These are phyloP conservation scores for Larix sibirica DNA, from an alignment of 83 land plant genomes.

Conservation along the genomic window DNA sequence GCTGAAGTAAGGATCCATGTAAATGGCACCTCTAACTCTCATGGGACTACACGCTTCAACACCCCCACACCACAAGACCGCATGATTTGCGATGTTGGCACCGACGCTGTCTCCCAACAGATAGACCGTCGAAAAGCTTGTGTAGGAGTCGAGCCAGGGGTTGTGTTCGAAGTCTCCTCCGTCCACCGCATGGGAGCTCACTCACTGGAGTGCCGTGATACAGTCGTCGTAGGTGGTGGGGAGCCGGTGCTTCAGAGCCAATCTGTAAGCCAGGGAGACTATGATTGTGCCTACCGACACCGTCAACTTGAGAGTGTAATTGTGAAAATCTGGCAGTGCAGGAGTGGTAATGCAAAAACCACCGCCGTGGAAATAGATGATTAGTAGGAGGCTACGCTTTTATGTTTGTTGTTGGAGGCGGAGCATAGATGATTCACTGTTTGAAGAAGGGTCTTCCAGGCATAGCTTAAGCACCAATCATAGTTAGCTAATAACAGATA, in stretches of 20 bases:
- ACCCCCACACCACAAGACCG: neutral
- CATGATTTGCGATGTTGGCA: constrained; percentile 30
- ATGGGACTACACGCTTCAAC: too few relatives aligned
- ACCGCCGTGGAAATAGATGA: constrained; percentile 35
- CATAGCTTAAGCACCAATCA: too few relatives aligned
- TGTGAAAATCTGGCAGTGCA: neutral
- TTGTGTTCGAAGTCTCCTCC: neutral
- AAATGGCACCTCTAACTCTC: too few relatives aligned
- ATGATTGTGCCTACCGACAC: constrained; percentile 10
- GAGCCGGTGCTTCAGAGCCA: constrained; percentile 27
- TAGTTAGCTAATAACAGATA: too few relatives aligned
- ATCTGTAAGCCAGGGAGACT: constrained; percentile 27
- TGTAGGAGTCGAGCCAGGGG: constrained; percentile 24
- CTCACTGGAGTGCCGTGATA: constrained; percentile 20
- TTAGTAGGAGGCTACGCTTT: constrained; percentile 6
- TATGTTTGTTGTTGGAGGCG: too few relatives aligned
- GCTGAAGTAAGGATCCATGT: constrained; percentile 29
- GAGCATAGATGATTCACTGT: too few relatives aligned
- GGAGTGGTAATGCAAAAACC: constrained; percentile 15
- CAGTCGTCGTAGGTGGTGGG: constrained; percentile 29
- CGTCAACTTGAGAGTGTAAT: constrained; percentile 14
- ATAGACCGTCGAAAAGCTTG: constrained; percentile 18
- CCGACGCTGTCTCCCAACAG: constrained; percentile 30
- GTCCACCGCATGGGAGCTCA: neutral
- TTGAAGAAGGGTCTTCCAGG: too few relatives aligned